These are phyloP conservation scores for Acanthamoeba royreba DNA, from an alignment of 208 protist species.

Conservation along the genomic window DNA sequence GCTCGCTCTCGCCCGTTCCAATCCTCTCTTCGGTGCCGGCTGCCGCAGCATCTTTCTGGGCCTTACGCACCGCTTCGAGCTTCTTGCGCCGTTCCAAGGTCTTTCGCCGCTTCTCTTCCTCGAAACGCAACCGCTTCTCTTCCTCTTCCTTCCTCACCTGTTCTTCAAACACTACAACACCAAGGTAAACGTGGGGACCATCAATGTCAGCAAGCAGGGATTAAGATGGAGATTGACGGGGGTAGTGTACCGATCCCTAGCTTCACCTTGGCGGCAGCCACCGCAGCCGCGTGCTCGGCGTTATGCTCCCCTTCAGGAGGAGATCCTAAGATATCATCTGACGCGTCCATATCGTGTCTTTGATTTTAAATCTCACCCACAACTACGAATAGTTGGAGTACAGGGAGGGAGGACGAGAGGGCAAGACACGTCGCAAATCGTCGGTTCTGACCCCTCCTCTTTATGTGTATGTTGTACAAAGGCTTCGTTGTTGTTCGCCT, in stretches of 20 bases:
- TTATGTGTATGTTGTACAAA: no score
- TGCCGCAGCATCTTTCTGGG: background rate
- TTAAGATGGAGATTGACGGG: background rate
- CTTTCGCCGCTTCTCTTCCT: background rate
- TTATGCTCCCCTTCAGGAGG: no score
- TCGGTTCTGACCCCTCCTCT: no score
- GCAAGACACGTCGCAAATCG: no score
- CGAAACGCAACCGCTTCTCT: background rate
- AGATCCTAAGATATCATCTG: no score
- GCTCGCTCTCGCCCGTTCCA: background rate
- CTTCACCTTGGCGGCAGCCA: background rate
- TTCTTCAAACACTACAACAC: background rate
- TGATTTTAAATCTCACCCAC: no score
- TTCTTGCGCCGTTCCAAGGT: background rate
- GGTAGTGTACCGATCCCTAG: background rate
- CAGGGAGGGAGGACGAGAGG: no score
- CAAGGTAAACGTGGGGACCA: background rate
- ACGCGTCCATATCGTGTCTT: no score
- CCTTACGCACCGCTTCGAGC: background rate
- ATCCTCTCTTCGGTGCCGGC: background rate
- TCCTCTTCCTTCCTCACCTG: background rate
- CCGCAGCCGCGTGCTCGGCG: no score
- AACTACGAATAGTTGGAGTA: no score
- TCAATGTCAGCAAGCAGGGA: background rate
- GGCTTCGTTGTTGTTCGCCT: no score